These are phyloP conservation scores for Fagopyrum homotropicum DNA, from an alignment of 148 eudicot species.

Conservation along the genomic window DNA sequence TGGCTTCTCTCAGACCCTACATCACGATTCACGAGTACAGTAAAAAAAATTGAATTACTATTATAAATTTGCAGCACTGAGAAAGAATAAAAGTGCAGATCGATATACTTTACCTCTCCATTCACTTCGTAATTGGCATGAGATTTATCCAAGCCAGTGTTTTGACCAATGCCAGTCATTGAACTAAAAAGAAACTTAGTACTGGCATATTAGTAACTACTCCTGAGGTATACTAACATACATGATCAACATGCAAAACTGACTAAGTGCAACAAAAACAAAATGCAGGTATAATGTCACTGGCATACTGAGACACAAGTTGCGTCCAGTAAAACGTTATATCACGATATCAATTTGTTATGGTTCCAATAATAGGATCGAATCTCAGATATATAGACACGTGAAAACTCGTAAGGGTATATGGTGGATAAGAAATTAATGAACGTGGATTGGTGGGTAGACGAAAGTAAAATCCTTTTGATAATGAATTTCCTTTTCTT, in stretches of 20 bases:
- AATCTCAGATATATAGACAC: too few species aligned
- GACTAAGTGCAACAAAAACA: background rate
- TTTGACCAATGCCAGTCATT: constrained; percentile 36
- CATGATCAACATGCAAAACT: background rate
- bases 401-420: too few species aligned
- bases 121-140: constrained; percentile 48
- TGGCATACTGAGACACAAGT: background rate
- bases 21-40: constrained; percentile 9
- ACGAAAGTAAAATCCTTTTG: too few species aligned
- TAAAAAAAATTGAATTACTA: background rate
- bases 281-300: background rate
- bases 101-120: constrained; percentile 54
- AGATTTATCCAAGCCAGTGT: constrained; percentile 34
- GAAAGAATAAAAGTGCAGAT: background rate
- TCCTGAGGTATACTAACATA: background rate
- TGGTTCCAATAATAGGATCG: too few species aligned
- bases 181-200: constrained; percentile 24
- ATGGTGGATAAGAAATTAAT: too few species aligned
- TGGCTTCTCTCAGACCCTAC: constrained; percentile 81
- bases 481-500: too few species aligned
- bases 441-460: too few species aligned
- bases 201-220: background rate
- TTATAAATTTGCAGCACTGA: background rate
- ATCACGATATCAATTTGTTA: background rate
- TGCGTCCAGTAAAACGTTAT: background rate